Base-by-base conservation (phyloP, 2,329 filamentous ascomycete genomes). In the Fusarium udum region DNA sequence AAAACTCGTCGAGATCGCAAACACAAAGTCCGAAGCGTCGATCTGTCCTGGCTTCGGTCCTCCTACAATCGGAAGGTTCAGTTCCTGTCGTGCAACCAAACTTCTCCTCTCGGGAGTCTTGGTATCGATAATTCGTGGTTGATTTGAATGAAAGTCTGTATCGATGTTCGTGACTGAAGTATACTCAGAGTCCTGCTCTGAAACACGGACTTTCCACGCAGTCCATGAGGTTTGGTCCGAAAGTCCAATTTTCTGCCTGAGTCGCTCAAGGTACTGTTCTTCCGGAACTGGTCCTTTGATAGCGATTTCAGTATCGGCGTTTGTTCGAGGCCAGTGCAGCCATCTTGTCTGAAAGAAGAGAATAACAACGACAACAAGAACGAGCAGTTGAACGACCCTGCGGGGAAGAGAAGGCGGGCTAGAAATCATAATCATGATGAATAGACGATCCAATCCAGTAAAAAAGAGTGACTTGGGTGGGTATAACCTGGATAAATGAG, bases 1-100 rank as follows among this genome's bases (percentile, higher is more conserved):
- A 61, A 83, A 85, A 18, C 83, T 85, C 1, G 85, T 85, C 6
- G 84, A 83, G 32, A 87, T 75, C 46, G 83, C 84, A 59, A 87
- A 85, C 6, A 86, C 67, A 55, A 84, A 82, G 5, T 80, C 74
- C 1, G 85, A 84, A 0, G 82, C 84, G 55, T 86, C 82, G 7
- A 83, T 68, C 37, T 80, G 76, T 22, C 78, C 79, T 8, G 80
- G 78, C 9, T 68, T 75, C 9, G 78, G 70, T 20, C 81, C 81
- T 32, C 65, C 64, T 9, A 79, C 76, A 18, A 83, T 73, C 7
- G 82, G 78, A 48, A 86, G 73, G 22, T 77, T 77, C 31, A 85
- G 68, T 43, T 78, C 68, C 61, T 78, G 77, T 24, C 77, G 72
- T 18, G 79, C 79, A 22, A 79, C 75, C 26, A 82, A 26, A 37